These are phyloP conservation scores for Rhizophlyctis rosea DNA, from an alignment of 192 early-diverging fungal species.

Conservation along the genomic window DNA sequence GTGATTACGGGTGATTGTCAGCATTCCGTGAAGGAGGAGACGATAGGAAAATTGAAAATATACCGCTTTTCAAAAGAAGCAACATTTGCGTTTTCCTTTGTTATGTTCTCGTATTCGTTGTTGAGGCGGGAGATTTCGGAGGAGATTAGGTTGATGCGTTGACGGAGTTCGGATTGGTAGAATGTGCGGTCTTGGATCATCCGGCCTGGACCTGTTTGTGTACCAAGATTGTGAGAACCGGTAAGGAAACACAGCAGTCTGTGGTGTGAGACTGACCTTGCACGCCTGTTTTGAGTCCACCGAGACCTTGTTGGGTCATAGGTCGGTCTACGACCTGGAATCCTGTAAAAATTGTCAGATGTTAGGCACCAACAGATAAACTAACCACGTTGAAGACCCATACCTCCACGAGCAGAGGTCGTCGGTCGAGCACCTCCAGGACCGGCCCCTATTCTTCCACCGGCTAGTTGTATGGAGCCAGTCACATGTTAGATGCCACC, in stretches of 20 bases:
- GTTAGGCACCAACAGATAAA: constrained; percentile 1
- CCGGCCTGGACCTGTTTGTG: constrained; percentile 41
- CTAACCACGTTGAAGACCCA: background rate
- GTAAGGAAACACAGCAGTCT: background rate
- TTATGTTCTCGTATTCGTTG: constrained; percentile 41
- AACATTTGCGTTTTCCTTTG: constrained; percentile 49
- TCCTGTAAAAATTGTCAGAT: constrained; percentile 20
- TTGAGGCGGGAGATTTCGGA: constrained; percentile 46
- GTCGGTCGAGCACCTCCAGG: constrained; percentile 33
- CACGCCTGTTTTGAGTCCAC: constrained; percentile 40
- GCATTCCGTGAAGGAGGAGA: background rate
- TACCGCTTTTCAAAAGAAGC: constrained; percentile 54
- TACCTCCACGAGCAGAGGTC: constrained; percentile 24
- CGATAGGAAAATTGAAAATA: background rate
- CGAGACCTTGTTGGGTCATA: constrained; percentile 60
- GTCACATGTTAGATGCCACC: too few species aligned
- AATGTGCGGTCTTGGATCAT: constrained; percentile 52
- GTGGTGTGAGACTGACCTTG: constrained; percentile 12
- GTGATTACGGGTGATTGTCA: too few species aligned
- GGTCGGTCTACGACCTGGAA: constrained; percentile 53
- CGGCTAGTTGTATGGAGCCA: background rate
- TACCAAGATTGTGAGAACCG: background rate
- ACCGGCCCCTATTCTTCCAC: constrained; percentile 10
- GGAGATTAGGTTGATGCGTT: constrained; percentile 42
- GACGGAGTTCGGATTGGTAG: constrained; percentile 54